phyloP scores from a whole-genome alignment of 305 asterid genomes.

The Fraxinus nigra region DNA sequence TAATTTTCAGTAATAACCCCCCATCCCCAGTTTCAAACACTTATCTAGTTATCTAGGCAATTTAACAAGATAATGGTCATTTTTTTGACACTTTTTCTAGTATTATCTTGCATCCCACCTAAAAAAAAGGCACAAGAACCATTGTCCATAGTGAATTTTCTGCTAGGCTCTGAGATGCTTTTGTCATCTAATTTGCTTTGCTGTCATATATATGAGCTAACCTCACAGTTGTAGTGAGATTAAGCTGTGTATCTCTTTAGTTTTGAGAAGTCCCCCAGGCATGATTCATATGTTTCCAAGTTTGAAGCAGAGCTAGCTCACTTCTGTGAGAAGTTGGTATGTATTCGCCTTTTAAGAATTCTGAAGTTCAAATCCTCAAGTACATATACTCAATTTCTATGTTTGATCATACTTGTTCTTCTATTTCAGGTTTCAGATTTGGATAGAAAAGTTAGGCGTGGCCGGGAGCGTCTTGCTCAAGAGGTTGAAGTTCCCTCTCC shows the following conservation, averaged over 20 bases:
- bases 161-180: not conserved
- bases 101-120: not conserved
- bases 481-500: constrained; percentile 88
- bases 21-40: not conserved
- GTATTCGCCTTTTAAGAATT: constrained; percentile 28
- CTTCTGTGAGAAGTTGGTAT: constrained; percentile 87
- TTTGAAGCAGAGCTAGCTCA: constrained; percentile 94
- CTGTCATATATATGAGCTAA: constrained; percentile 5
- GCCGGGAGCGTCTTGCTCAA: constrained; percentile 94
- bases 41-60: not conserved
- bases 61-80: not conserved
- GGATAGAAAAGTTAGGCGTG: constrained; percentile 93
- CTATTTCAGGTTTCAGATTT: constrained; percentile 76
- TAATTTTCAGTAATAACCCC: not conserved
- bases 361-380: not conserved
- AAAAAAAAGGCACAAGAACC: not conserved
- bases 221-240: constrained; percentile 10
- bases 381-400: constrained; percentile 4
- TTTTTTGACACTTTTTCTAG: not conserved
- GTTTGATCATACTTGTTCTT: constrained; percentile 7
- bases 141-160: not conserved
- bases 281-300: constrained; percentile 75
- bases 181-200: not conserved
- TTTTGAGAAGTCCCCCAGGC: constrained; percentile 92
- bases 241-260: constrained; percentile 44